Percentiles rank a stretch among this genome's conserved stretches.
Conservation (phyloP, 2,329 filamentous ascomycete species). For the Xylaria sp. region DNA sequence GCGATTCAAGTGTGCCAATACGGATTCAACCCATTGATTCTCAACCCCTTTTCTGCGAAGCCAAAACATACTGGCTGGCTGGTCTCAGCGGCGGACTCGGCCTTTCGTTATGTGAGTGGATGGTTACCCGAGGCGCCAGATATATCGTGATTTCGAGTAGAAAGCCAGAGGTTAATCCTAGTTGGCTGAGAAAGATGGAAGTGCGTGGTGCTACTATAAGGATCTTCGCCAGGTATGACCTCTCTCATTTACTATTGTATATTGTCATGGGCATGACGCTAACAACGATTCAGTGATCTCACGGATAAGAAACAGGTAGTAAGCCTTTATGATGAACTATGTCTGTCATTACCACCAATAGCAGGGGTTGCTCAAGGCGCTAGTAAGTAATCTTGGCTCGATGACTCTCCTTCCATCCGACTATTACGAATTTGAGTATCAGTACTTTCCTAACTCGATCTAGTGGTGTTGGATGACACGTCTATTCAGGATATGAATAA, state of each 20-base stretch:
- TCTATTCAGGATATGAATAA: too few relatives aligned
- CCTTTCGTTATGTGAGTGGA: constrained; percentile 33
- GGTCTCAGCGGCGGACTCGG: constrained; percentile 35
- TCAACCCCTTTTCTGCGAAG: neutral
- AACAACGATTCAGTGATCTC: too few relatives aligned
- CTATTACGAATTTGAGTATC: too few relatives aligned
- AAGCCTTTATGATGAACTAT: too few relatives aligned
- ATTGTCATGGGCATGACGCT: too few relatives aligned
- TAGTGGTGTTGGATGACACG: too few relatives aligned
- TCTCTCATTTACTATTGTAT: too few relatives aligned
- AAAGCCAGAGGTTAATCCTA: constrained; percentile 28
- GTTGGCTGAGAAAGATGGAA: constrained; percentile 26
- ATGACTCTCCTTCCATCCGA: too few relatives aligned
- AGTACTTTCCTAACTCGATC: too few relatives aligned
- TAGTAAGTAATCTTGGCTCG: too few relatives aligned
- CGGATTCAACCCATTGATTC: constrained; percentile 8
- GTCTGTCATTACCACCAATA: constrained; percentile 51
- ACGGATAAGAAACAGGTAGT: too few relatives aligned
- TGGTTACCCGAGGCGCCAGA: constrained; percentile 31
- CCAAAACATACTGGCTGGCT: constrained; percentile 34
- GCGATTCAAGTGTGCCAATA: neutral
- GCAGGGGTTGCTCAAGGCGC: constrained; percentile 54
- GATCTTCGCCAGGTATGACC: constrained; percentile 19
- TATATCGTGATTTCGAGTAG: constrained; percentile 31
- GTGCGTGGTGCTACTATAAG: constrained; percentile 7